Evolutionary conservation across 2,329 filamentous ascomycete genomes (phyloP).

Genomic region (Botrytis medusae): DNA sequence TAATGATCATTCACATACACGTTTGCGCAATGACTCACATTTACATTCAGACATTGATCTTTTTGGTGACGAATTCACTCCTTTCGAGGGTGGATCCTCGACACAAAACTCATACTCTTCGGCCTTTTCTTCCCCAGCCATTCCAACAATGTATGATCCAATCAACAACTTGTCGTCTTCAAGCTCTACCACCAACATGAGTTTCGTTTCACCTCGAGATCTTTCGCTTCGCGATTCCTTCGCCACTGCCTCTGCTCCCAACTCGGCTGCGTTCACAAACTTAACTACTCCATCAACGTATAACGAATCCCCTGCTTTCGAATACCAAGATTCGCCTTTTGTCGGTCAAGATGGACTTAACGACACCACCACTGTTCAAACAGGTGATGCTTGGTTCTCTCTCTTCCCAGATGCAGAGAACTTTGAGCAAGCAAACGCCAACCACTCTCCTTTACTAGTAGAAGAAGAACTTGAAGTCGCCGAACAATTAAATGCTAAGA

Average conservation of each 20-base stretch:
- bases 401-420: slow-evolving; percentile 61
- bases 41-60: slow-evolving; percentile 51
- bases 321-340: slow-evolving; percentile 73
- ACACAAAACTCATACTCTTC: slow-evolving; percentile 34
- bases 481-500: slow-evolving; percentile 44
- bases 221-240: slow-evolving; percentile 68
- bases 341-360: slow-evolving; percentile 55
- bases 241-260: slow-evolving; percentile 66
- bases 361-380: slow-evolving; percentile 2
- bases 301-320: slow-evolving; percentile 72
- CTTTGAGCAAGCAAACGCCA: slow-evolving; percentile 22
- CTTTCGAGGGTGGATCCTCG: slow-evolving; percentile 48
- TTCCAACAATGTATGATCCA: slow-evolving; percentile 52
- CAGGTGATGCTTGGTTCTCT: slow-evolving; percentile 64
- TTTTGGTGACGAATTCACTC: slow-evolving; percentile 55
- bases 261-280: slow-evolving; percentile 78
- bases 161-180: slow-evolving; percentile 42
- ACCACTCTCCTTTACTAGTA: slow-evolving; percentile 32
- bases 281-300: slow-evolving; percentile 81
- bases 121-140: slow-evolving; percentile 38
- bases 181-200: slow-evolving; percentile 53
- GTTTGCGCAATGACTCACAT: slow-evolving; percentile 37
- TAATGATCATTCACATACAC: slow-evolving; percentile 23
- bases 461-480: slow-evolving; percentile 51
- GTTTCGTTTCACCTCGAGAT: slow-evolving; percentile 83